A percentile compares a stretch with the other conserved stretches of the same genome.
These are phyloP conservation scores for Xylaria scruposa DNA, from an alignment of 495 filamentous ascomycete genomes.

Conservation along the genomic window DNA sequence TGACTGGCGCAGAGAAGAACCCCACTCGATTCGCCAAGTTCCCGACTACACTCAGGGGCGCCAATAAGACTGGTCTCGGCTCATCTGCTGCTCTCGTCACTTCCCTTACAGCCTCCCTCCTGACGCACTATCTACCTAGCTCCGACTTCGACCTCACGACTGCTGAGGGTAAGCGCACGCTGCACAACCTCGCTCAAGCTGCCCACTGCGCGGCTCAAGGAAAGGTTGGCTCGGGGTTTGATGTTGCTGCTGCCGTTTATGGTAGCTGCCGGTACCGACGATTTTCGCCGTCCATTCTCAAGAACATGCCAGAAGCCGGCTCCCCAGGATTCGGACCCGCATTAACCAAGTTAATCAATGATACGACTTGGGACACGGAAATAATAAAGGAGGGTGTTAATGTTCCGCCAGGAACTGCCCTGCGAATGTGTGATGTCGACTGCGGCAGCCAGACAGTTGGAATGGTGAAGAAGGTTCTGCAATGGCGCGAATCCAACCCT, in stretches of 20 bases:
- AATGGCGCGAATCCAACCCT: conserved; percentile 75
- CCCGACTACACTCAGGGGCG: conserved; percentile 72
- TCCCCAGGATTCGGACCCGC: conserved; percentile 67
- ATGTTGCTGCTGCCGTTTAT: conserved; percentile 92
- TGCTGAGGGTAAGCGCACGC: conserved; percentile 44
- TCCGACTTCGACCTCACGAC: conserved; percentile 60
- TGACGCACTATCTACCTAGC: conserved; percentile 77
- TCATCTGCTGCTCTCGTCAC: conserved; percentile 96
- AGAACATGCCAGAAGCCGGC: conserved; percentile 67
- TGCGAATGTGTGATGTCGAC: conserved; percentile 95
- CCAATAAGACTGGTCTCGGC: conserved; percentile 95
- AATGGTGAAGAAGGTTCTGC: conserved; percentile 91
- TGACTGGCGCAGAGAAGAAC: conserved; percentile 26
- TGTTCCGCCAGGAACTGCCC: conserved; percentile 74
- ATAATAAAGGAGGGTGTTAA: conserved; percentile 70
- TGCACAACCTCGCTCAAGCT: conserved; percentile 93
- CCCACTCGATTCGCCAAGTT: conserved; percentile 74
- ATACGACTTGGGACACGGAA: conserved; percentile 75
- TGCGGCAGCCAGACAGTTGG: conserved; percentile 92
- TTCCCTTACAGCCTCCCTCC: conserved; percentile 80
- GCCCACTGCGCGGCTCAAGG: conserved; percentile 96
- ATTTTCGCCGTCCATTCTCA: conserved; percentile 81
- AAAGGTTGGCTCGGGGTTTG: conserved; percentile 94
- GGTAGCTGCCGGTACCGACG: conserved; percentile 89
- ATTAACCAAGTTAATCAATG: conserved; percentile 70